Base-by-base conservation (phyloP, 1,284 basidiomycete species). In the Gomphus sp. region DNA sequence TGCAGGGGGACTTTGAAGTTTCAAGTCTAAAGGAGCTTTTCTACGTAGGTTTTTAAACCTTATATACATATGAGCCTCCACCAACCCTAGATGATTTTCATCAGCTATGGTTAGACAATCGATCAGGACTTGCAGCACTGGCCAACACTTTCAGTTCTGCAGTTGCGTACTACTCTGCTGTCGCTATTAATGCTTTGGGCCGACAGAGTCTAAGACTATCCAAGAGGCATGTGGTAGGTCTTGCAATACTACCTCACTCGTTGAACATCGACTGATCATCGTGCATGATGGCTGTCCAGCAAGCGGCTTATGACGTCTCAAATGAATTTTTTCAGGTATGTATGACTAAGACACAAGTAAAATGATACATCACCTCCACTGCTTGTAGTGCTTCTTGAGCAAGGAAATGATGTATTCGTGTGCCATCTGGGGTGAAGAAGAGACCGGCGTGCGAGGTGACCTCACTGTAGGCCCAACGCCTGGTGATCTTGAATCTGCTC, bases 351-450 rank as follows among this genome's bases (percentile, higher is more conserved):
- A 22, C 45, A 41, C 25, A 39, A 33, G n/a, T 56, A 37, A 22
- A 34, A 39, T 4, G 9, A 33, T 6, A 22, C 16, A 55, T 16
- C 16, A 44, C 25, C 12, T 52, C 18, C 22, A 7, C 7, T 52
- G 28, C 28, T 28, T 31, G 31, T 48, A 65, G 61, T 47, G 49
- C 16, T 62, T 79, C 64, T 65, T 78, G 41, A 72, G 71, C 41
- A 58, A 63, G 41, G 76, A 79, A 63, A 79, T 79, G 77, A 79
- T 74, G 50, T 79, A 80, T 65, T 76, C 73, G 10, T 78, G 72
- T 59, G 74, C 69, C 22, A 69, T 76, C 60, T 77, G 71, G 62
- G 64, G 66, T 6, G 70, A 74, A 54, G 68, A 66, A 14, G 72
- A 73, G 58, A 56, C 60, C 49, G 63, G 60, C 49, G 36, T 65